These are phyloP conservation scores for Phytophthora pinifolia DNA, from an alignment of 352 stramenopile species.

Conservation along the genomic window DNA sequence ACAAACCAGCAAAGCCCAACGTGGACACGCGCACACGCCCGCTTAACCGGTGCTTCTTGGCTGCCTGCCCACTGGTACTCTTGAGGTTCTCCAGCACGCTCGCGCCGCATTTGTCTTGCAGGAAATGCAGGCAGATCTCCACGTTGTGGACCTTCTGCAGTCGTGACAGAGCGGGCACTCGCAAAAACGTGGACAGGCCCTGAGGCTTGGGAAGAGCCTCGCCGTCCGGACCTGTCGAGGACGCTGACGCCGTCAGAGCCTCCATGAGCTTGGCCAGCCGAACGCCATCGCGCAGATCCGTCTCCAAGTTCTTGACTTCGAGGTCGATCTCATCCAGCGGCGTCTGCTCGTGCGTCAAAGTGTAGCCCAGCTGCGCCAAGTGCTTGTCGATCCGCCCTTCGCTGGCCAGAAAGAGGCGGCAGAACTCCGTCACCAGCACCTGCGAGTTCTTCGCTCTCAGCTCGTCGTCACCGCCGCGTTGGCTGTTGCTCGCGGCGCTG, in stretches of 20 bases:
- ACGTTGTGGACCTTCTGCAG: conserved; percentile 98
- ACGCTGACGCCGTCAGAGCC: conserved; percentile 54
- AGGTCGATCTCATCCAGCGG: conserved; percentile 95
- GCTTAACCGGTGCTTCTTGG: conserved; percentile 18
- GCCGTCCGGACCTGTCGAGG: conserved; percentile 2
- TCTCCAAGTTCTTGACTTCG: conserved; percentile 89
- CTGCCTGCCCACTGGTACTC: conserved; percentile 10
- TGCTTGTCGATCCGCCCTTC: conserved; percentile 96
- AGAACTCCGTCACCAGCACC: conserved; percentile 92
- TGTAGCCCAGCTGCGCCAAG: conserved; percentile 86
- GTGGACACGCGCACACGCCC: conserved; percentile 34
- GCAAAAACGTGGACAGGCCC: conserved; percentile 77
- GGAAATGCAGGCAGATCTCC: conserved; percentile 84
- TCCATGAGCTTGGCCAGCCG: conserved; percentile 93
- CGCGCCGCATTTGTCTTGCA: conserved; percentile 73
- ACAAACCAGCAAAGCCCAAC: conserved; percentile 51
- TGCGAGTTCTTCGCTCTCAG: conserved; percentile 91
- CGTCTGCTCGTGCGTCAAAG: conserved; percentile 89
- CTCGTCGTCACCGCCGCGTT: conserved; percentile 11
- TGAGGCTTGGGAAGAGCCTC: conserved; percentile 12
- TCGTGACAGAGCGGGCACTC: conserved; percentile 93
- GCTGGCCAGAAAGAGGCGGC: conserved; percentile 89
- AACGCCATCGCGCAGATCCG: conserved; percentile 96
- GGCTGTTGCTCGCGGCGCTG: not conserved
- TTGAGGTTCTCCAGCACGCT: conserved; percentile 61